Evolutionary conservation across 169 alveolate species (phyloP), one percentile per base, ranked within the genome.

Genomic region (Sarcocystis neurona): DNA sequence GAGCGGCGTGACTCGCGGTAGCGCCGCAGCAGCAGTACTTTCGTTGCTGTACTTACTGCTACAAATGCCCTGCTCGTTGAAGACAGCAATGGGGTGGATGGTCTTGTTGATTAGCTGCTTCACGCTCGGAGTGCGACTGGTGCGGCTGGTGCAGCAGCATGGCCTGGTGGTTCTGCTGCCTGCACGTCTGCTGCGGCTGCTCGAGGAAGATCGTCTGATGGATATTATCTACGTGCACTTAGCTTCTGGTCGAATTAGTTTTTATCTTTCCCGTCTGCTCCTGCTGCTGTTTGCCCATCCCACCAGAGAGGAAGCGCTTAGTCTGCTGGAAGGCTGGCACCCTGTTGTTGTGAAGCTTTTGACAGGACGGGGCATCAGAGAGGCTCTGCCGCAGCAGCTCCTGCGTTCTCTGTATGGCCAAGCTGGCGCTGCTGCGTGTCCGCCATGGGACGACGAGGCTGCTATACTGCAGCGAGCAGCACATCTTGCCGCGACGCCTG

Each of bases 321-420:
- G 58, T 5, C 56, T 72, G 5, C 34, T 72, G 30, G 82, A 72
- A 56, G 82, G 82, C 2, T 72, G 82, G 82, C 82, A 72, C 56
- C 82, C 82, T 5, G 1, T 72, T 32, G 58, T 72, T 32, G 82
- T 72, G 27, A 72, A 44, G 56, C 46, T 39, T 72, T 56, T 72
- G n/a, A 72, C 82, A 27, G 43, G 58, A 12, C 82, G 82, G 2
- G 82, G 82, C 30, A 32, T 72, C 82, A 10, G 37, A 20, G 34
- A 72, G 10, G 82, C 82, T 44, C 18, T 39, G 48, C 82, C 82
- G 58, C 10, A 39, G 82, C 27, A 34, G 6, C 12, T 30, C 46
- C 10, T 15, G 34, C 46, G 82, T 39, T 48, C n/a, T 41, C 41
- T 72, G 23, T 72, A 72, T 39, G 82, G 82, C n/a, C n/a, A n/a